These are phyloP conservation scores for Botrytis hyacinthi DNA, from an alignment of 2,329 filamentous ascomycete genomes.

Conservation along the genomic window DNA sequence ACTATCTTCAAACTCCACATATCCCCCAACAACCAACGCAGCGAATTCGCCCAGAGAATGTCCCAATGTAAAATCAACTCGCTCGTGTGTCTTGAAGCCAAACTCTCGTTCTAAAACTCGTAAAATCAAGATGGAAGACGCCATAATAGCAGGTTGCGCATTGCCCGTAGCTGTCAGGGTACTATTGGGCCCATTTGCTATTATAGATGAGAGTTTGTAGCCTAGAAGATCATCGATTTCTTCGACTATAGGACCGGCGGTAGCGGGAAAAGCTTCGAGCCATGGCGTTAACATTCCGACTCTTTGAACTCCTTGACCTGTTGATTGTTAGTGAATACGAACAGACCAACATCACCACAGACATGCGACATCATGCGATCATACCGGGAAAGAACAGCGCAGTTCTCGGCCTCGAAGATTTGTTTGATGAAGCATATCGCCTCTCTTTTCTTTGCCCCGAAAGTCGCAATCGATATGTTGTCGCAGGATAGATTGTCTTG, in stretches of 20 bases:
- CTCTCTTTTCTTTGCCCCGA: background rate
- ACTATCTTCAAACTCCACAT: constrained; percentile 74
- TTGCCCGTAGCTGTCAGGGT: constrained; percentile 78
- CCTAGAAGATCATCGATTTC: constrained; percentile 79
- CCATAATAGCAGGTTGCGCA: constrained; percentile 95
- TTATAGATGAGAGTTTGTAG: constrained; percentile 72
- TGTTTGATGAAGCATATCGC: constrained; percentile 3
- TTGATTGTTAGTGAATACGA: background rate
- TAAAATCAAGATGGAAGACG: constrained; percentile 85
- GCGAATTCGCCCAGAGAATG: constrained; percentile 94
- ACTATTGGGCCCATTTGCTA: constrained; percentile 75
- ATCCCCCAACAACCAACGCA: constrained; percentile 80
- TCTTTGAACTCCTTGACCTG: constrained; percentile 85
- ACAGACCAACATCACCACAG: background rate
- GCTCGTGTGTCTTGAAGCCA: constrained; percentile 66
- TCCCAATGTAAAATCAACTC: constrained; percentile 79
- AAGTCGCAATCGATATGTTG: constrained; percentile 11
- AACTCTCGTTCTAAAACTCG: constrained; percentile 85
- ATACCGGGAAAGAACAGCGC: constrained; percentile 43
- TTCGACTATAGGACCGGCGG: constrained; percentile 72
- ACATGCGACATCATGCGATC: constrained; percentile 11
- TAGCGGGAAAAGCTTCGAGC: constrained; percentile 80
- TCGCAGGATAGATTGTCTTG: background rate
- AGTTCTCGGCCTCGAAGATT: constrained; percentile 35
- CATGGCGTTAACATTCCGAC: constrained; percentile 85